These are phyloP conservation scores for Gossypium mustelinum DNA, from an alignment of 345 rosid genomes.

Conservation along the genomic window DNA sequence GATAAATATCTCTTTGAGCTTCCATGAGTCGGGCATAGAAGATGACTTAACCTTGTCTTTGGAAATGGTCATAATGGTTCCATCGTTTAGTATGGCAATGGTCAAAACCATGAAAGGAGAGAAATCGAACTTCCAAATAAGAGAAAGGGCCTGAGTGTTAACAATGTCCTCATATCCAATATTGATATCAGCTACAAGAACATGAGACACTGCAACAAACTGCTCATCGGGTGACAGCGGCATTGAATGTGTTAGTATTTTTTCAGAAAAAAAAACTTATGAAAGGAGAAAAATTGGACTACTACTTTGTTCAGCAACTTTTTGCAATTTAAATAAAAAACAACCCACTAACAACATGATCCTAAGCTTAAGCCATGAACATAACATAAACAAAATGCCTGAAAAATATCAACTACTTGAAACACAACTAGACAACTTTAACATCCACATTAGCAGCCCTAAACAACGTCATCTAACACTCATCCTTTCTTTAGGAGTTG, in stretches of 20 bases:
- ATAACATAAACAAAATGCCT: too few relatives aligned
- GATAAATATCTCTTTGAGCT: conserved; percentile 56
- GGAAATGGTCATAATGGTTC: conserved; percentile 73
- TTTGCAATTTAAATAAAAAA: too few relatives aligned
- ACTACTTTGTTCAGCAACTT: too few relatives aligned
- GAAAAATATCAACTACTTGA: too few relatives aligned
- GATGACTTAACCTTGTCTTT: conserved; percentile 72
- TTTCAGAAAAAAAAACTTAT: too few relatives aligned
- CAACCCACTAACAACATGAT: too few relatives aligned
- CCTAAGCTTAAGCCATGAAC: too few relatives aligned
- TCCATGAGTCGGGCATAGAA: conserved; percentile 64
- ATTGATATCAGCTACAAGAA: conserved; percentile 54
- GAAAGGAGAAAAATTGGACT: too few relatives aligned
- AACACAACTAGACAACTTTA: too few relatives aligned
- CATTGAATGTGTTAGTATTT: conserved; percentile 36
- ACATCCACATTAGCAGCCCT: too few relatives aligned
- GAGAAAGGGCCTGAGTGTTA: conserved; percentile 74
- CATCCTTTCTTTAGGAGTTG: too few relatives aligned
- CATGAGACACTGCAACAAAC: conserved; percentile 70
- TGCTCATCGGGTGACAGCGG: conserved; percentile 54
- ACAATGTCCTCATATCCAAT: conserved; percentile 72
- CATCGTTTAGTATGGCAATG: conserved; percentile 78
- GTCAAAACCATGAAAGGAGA: conserved; percentile 93
- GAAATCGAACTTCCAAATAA: conserved; percentile 88
- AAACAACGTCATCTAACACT: too few relatives aligned